A percentile compares a stretch with the other conserved stretches of the same genome.
Conservation (phyloP, 2,329 filamentous ascomycete species). For the Dothideomycetidae sp. region DNA sequence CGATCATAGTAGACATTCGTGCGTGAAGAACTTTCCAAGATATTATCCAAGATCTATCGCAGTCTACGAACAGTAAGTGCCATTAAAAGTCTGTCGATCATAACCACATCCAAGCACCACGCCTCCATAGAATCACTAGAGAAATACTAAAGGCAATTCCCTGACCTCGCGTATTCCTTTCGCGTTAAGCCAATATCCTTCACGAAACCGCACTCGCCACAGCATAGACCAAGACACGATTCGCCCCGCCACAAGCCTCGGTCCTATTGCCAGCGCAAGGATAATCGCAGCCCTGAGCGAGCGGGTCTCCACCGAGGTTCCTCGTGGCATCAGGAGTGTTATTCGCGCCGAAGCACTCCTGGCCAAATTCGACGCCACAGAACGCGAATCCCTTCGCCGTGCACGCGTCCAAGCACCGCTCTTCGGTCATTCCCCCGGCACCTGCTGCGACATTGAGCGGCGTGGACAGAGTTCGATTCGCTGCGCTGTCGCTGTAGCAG, state of each 20-base stretch:
- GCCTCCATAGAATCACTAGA: too few relatives aligned
- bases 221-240: constrained; percentile 17
- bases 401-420: constrained; percentile 19
- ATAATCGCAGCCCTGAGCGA: constrained; percentile 17
- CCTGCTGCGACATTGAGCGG: constrained; percentile 16
- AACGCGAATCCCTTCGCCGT: constrained; percentile 14
- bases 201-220: too few relatives aligned
- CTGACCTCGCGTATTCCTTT: too few relatives aligned
- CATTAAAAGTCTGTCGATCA: too few relatives aligned
- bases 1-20: too few relatives aligned
- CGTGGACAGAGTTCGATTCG: constrained; percentile 13
- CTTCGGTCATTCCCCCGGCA: constrained; percentile 15
- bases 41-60: too few relatives aligned
- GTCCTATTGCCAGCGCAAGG: constrained; percentile 19
- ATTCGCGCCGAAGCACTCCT: constrained; percentile 16
- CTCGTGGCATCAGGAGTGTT: constrained; percentile 10
- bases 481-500: constrained; percentile 20
- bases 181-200: too few relatives aligned
- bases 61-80: too few relatives aligned
- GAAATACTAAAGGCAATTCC: too few relatives aligned
- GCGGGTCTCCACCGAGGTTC: constrained; percentile 13
- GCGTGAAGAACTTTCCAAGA: too few relatives aligned
- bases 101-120: too few relatives aligned
- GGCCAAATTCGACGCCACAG: constrained; percentile 19
- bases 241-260: constrained; percentile 19